Evolutionary conservation across 768 basidiomycete genomes (phyloP).

Genomic region (Leucocoprinus leucothites): DNA sequence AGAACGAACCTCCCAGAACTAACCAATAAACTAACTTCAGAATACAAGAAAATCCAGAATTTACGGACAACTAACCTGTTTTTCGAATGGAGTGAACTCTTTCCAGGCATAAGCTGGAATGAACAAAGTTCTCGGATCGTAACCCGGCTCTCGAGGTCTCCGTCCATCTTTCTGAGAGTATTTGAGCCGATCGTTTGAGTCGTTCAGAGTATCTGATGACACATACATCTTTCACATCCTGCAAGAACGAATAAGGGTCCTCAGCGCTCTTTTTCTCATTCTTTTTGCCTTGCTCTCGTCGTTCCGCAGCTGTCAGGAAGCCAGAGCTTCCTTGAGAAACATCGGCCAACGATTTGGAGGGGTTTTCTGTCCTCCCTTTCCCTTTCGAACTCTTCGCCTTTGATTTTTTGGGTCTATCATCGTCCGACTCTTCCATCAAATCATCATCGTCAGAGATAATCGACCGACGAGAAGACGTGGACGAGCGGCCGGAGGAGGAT

Average conservation of each 20-base stretch:
- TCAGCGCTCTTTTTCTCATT: constrained; percentile 80
- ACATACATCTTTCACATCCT: constrained; percentile 68
- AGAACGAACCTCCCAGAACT: constrained; percentile 73
- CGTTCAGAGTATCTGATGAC: background rate
- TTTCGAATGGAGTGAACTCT: constrained; percentile 93
- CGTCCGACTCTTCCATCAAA: constrained; percentile 27
- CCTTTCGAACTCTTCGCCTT: constrained; percentile 29
- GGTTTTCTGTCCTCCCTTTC: constrained; percentile 17
- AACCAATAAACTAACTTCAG: background rate
- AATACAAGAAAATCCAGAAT: background rate
- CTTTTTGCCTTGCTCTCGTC: constrained; percentile 71
- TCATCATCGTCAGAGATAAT: constrained; percentile 38
- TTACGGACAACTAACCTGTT: constrained; percentile 48
- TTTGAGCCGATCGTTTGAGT: background rate
- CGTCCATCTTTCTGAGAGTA: constrained; percentile 70
- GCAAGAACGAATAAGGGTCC: constrained; percentile 71
- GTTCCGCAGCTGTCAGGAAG: constrained; percentile 85
- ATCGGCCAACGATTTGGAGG: constrained; percentile 16
- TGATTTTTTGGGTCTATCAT: constrained; percentile 24
- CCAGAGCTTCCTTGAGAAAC: constrained; percentile 27
- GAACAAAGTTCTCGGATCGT: constrained; percentile 86
- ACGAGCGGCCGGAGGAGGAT: constrained; percentile 50
- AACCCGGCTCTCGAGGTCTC: constrained; percentile 75
- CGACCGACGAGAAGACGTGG: constrained; percentile 43
- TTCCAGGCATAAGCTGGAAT: constrained; percentile 78